Conservation (phyloP, 805 yeast genomes). For the Candida mattraensis region DNA sequence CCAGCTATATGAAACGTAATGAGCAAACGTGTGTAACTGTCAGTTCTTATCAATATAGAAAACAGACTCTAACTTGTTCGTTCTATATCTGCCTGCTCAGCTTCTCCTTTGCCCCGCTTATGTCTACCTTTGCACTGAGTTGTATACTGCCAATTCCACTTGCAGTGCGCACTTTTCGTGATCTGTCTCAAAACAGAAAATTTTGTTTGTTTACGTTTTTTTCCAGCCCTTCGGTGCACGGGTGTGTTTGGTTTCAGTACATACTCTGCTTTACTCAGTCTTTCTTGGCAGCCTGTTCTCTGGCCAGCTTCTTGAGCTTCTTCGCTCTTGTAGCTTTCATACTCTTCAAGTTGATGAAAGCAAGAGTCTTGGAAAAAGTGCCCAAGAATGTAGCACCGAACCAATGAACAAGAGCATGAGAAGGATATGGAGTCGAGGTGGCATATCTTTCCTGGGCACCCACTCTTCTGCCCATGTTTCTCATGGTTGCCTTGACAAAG, state of each 20-base stretch:
- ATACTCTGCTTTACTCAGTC: constrained; percentile 1
- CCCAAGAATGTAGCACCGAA: constrained; percentile 77
- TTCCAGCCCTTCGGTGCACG: constrained; percentile 2
- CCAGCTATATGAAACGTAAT: no score
- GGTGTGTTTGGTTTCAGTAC: constrained; percentile 5
- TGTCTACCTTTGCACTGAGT: not conserved
- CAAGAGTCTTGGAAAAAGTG: constrained; percentile 70
- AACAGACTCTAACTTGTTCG: no score
- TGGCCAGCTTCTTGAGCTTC: constrained; percentile 49
- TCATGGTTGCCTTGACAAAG: constrained; percentile 75
- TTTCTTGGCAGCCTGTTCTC: constrained; percentile 7
- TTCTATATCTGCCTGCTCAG: no score
- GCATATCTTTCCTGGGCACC: constrained; percentile 93
- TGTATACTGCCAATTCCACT: constrained; percentile 1
- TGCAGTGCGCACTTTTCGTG: constrained; percentile 11
- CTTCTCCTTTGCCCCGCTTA: not conserved
- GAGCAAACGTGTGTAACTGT: no score
- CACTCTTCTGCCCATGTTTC: constrained; percentile 72
- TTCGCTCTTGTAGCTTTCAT: constrained; percentile 74
- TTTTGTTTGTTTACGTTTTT: constrained; percentile 18
- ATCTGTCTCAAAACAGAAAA: constrained; percentile 19
- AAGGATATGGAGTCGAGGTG: constrained; percentile 88
- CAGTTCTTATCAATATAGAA: no score
- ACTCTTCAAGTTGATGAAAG: constrained; percentile 66
- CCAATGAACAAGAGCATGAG: constrained; percentile 92